Conservation (phyloP, 2,329 filamentous ascomycete species). For the Hypoxylon sp. region DNA sequence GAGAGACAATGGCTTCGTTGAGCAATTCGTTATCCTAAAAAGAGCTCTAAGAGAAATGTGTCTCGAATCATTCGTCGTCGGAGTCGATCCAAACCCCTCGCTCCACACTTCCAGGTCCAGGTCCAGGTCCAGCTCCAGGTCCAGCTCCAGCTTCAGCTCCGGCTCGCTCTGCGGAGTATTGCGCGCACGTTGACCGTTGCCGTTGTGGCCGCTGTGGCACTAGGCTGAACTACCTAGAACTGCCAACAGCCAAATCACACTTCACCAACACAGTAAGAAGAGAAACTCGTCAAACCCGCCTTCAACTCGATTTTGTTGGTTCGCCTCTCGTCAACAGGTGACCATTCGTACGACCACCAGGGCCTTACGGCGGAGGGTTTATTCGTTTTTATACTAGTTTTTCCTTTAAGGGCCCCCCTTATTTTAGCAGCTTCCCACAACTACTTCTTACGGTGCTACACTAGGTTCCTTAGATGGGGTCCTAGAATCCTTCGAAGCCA, state of each 20-base stretch:
- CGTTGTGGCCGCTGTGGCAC: slow-evolving; percentile 9
- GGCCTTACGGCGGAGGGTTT: slow-evolving; percentile 18
- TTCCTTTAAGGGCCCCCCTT: slow-evolving; percentile 5
- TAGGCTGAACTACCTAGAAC: slow-evolving; percentile 19
- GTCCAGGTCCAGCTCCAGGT: too few species aligned
- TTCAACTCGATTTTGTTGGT: slow-evolving; percentile 14
- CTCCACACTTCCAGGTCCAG: slow-evolving; percentile 10
- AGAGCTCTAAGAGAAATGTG: slow-evolving; percentile 23
- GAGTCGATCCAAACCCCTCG: slow-evolving; percentile 25
- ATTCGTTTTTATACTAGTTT: slow-evolving; percentile 10
- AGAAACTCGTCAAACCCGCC: slow-evolving; percentile 11
- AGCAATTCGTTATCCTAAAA: slow-evolving; percentile 10
- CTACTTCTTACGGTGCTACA: slow-evolving; percentile 22
- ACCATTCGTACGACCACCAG: slow-evolving; percentile 23
- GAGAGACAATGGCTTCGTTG: slow-evolving; percentile 26
- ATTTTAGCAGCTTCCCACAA: slow-evolving; percentile 7
- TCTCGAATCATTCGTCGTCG: slow-evolving; percentile 20
- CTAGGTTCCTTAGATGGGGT: background rate
- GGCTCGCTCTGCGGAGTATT: slow-evolving; percentile 25
- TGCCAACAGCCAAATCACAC: background rate
- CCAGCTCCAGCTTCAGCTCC: too few species aligned
- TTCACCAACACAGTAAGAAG: slow-evolving; percentile 30
- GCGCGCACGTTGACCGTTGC: slow-evolving; percentile 30
- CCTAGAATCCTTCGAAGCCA: slow-evolving; percentile 23
- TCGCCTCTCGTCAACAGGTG: slow-evolving; percentile 19